Percentiles rank a stretch among this genome's conserved stretches.
These are phyloP conservation scores for Claviceps sp. DNA, from an alignment of 2,329 filamentous ascomycete genomes.

Conservation along the genomic window DNA sequence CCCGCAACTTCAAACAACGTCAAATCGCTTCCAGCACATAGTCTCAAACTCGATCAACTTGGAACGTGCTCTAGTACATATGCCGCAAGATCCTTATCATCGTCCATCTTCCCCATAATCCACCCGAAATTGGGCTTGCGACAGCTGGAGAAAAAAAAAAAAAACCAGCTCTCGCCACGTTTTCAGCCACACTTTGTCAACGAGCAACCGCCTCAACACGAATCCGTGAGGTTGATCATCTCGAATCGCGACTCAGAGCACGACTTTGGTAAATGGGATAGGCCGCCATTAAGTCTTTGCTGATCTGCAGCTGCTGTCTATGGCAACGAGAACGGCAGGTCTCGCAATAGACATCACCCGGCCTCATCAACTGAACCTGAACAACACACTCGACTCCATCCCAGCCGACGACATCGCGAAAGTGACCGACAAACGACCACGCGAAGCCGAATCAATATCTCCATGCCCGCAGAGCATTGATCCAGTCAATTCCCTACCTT, in stretches of 20 bases:
- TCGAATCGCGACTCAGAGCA: slow-evolving; percentile 5
- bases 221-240: slow-evolving; percentile 14
- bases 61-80: neutral
- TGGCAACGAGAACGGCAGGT: slow-evolving; percentile 41
- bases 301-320: slow-evolving; percentile 15
- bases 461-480: slow-evolving; percentile 17
- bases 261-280: neutral
- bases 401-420: slow-evolving; percentile 27
- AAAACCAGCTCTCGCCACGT: slow-evolving; percentile 28
- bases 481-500: slow-evolving; percentile 26
- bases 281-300: slow-evolving; percentile 1
- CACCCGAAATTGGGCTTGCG: slow-evolving; percentile 6
- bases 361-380: slow-evolving; percentile 20
- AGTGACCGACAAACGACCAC: slow-evolving; percentile 28
- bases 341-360: slow-evolving; percentile 38
- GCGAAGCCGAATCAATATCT: slow-evolving; percentile 32
- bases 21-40: neutral
- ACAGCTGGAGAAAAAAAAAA: slow-evolving; percentile 10
- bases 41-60: neutral
- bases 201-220: slow-evolving; percentile 23
- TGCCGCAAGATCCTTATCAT: neutral
- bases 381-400: slow-evolving; percentile 22
- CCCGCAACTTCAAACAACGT: neutral
- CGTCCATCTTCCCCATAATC: neutral
- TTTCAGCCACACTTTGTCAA: slow-evolving; percentile 28